Evolutionary conservation across 2,329 filamentous ascomycete genomes (phyloP).

Genomic region (Exophiala alcalophila): DNA sequence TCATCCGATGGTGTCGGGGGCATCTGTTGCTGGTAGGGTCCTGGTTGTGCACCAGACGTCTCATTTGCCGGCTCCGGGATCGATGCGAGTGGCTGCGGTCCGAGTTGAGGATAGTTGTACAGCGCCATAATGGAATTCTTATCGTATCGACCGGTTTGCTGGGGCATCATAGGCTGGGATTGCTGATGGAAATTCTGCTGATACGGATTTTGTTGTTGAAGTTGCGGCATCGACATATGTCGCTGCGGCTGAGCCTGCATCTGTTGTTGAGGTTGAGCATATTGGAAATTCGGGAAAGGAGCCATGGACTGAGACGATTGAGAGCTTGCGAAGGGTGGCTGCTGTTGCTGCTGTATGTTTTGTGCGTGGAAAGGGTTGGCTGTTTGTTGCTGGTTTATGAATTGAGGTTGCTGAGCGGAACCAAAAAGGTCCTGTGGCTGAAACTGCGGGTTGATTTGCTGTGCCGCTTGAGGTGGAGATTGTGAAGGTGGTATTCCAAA

Average conservation of each 20-base stretch:
- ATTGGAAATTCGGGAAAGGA: constrained; percentile 24
- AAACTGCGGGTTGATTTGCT: constrained; percentile 19
- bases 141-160: constrained; percentile 44
- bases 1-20: constrained; percentile 27
- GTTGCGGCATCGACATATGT: constrained; percentile 11
- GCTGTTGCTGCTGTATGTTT: constrained; percentile 19
- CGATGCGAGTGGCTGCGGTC: constrained; percentile 31
- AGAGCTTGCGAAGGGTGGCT: constrained; percentile 14
- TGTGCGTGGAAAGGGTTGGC: constrained; percentile 23
- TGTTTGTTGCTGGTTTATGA: constrained; percentile 27
- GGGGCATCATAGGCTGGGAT: constrained; percentile 34
- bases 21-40: constrained; percentile 19
- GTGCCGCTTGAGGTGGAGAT: constrained; percentile 9
- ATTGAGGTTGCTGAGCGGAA: constrained; percentile 27
- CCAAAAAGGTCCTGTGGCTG: constrained; percentile 23
- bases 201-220: constrained; percentile 15
- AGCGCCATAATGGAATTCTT: constrained; percentile 48
- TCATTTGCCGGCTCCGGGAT: constrained; percentile 33
- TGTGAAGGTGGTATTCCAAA: constrained; percentile 28
- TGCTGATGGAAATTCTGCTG: constrained; percentile 25
- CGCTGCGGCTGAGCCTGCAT: constrained; percentile 3
- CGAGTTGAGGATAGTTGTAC: constrained; percentile 42
- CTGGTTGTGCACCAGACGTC: constrained; percentile 21
- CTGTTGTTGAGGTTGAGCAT: constrained; percentile 20
- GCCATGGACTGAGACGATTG: constrained; percentile 6